These are phyloP conservation scores for Cercospora berteroae DNA, from an alignment of 2,329 filamentous ascomycete genomes.

Conservation along the genomic window DNA sequence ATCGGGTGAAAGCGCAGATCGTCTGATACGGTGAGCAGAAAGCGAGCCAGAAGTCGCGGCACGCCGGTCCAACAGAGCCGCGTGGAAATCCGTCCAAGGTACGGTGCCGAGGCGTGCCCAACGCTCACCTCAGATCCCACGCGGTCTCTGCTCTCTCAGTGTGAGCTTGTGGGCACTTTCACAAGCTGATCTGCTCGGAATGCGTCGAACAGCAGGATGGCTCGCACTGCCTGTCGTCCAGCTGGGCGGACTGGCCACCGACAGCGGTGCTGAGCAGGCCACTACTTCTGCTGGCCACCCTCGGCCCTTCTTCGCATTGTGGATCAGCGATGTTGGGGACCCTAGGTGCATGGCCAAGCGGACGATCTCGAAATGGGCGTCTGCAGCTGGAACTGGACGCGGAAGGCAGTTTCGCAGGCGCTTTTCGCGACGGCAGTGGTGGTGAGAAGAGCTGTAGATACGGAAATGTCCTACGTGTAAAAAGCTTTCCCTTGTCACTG, in stretches of 20 bases:
- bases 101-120: not conserved
- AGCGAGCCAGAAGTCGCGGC: not conserved
- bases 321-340: constrained; percentile 6
- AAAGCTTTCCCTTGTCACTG: not conserved
- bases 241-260: not conserved
- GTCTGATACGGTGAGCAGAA: not conserved
- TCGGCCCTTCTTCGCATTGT: not conserved
- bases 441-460: not conserved
- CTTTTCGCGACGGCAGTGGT: not conserved
- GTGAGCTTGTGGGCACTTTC: not conserved
- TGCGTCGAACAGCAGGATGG: not conserved
- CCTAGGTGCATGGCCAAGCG: not conserved
- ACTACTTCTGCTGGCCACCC: not conserved
- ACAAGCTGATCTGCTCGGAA: not conserved
- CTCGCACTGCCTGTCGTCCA: not conserved
- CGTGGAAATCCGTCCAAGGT: too few species aligned
- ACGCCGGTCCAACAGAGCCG: not conserved
- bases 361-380: not conserved
- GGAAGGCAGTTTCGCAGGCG: not conserved
- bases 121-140: not conserved
- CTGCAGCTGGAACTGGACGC: not conserved
- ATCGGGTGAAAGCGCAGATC: constrained; percentile 6
- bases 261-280: not conserved
- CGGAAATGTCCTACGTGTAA: not conserved
- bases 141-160: not conserved